Evolutionary conservation across 2,329 filamentous ascomycete genomes (phyloP).

Genomic region (Paraconiothyrium sp.): DNA sequence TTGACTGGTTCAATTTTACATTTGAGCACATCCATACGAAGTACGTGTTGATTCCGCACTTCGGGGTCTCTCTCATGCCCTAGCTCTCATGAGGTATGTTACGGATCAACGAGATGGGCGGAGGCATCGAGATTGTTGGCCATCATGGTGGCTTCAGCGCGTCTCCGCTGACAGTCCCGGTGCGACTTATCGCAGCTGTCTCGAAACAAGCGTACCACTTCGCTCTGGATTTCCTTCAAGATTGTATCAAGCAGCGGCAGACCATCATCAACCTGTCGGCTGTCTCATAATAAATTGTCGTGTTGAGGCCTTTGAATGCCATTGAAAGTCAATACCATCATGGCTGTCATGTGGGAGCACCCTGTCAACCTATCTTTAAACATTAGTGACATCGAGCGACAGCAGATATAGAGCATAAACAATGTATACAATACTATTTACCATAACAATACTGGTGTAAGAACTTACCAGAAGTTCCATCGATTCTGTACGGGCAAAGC

Average conservation of each 20-base stretch:
- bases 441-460: conserved; percentile 6
- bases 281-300: conserved; percentile 25
- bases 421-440: conserved; percentile 7
- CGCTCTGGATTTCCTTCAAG: conserved; percentile 21
- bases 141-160: conserved; percentile 23
- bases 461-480: conserved; percentile 33
- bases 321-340: conserved; percentile 34
- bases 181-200: conserved; percentile 25
- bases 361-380: conserved; percentile 29
- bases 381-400: conserved; percentile 18
- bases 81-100: not conserved
- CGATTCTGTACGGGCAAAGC: conserved; percentile 24
- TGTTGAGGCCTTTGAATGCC: conserved; percentile 29
- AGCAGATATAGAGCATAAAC: conserved; percentile 15
- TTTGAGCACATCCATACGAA: not conserved
- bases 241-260: conserved; percentile 24
- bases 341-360: conserved; percentile 32
- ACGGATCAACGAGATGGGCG: conserved; percentile 12
- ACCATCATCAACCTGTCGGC: conserved; percentile 27
- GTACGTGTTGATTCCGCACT: not conserved
- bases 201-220: conserved; percentile 24
- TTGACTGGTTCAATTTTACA: conserved; percentile 5
- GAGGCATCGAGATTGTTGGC: conserved; percentile 19
- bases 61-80: not conserved
- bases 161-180: conserved; percentile 20